Evolutionary conservation across 208 protist genomes (phyloP), one percentile per base, ranked within the genome.

Genomic region (Leptomonas seymouri): DNA sequence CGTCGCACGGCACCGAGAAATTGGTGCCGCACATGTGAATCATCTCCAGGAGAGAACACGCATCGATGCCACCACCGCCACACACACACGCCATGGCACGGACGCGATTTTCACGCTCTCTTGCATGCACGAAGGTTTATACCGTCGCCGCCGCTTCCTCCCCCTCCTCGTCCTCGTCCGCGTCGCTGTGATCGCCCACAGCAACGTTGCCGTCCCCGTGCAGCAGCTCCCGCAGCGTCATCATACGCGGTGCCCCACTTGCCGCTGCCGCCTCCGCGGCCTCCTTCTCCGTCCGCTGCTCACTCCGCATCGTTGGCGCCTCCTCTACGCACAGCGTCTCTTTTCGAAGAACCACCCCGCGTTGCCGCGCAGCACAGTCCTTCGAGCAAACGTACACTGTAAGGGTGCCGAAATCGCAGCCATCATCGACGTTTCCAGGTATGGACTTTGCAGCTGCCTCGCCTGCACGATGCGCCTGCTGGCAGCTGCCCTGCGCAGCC

Each of bases 371-470:
- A 30, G 78, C 75, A 59, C 90, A 95, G 51, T 87, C 73, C 20
- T 78, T 76, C 25, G 76, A 74, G 49, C 90, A 95, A 0, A 84
- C 76, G 74, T 91, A 95, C 49, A 95, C 77, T 20, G 87, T 93
- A 36, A 81, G 78, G 3, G 87, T 89, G n/a, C 79, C 87, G 69
- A 91, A 95, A 66, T 95, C 90, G 30, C 88, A 78, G n/a, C 89
- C 85, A 34, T 90, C 85, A 53, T 93, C 86, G 3, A 34, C 74
- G 62, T 48, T 68, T 21, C 61, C 61, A 0, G 61, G 30, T 15
- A 48, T 67, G 25, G 48, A 11, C 56, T 61, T 31, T 8, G 14
- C 42, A 27, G 44, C 4, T 15, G 39, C n/a, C n/a, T 3, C 36
- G 36, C 18, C 28, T 25, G 15, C 20, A 21, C 23, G 14, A 15